Base-by-base conservation (phyloP, 1,139 yeast genomes). In the Lodderomyces parapsilosis region DNA sequence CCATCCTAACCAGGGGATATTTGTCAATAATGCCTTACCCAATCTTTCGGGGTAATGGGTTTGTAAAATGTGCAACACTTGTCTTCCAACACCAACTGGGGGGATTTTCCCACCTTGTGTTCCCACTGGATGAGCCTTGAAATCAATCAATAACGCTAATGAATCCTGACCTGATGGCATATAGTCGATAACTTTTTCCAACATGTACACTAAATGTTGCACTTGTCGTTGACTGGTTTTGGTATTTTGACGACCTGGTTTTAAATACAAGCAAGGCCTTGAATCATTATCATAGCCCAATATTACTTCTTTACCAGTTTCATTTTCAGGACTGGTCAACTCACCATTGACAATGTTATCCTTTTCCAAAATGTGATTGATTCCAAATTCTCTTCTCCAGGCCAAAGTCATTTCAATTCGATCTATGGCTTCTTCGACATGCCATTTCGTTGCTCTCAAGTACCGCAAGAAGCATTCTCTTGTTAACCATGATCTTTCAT, bases 71-170 rank as follows among this genome's bases (percentile, higher is more conserved):
- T 82, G 83, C 51, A 86, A 67, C 14, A 85, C 89, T 54, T 84
- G 86, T 62, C 85, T 80, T 19, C 90, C 89, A 17, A 78, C 84
- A 32, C 86, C 78, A 30, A 93, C 73, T 1, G 96, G 90, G 3
- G 99, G 99, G 40, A 89, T 78, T 62, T 87, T 89, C 38, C 78
- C 57, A 65, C 82, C 62, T 64, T 76, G 66, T 59, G 80, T 66
- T 46, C 85, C 68, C 13, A 66, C 71, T 7, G 77, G 76, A 25
- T 66, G 65, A 1, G 75, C 67, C 51, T 74, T 71, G 54, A 73
- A 73, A 52, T 74, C 79, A 37, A 74, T 74, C 42, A 74, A 62
- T 39, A 74, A 58, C 6, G 78, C 76, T 45, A 73, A 61, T 5
- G 76, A 63, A 49, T 74, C 79, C 52, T 73, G 78, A 25, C 79